Conservation (phyloP, 2,329 filamentous ascomycete genomes). For the Verticillium dahliae region DNA sequence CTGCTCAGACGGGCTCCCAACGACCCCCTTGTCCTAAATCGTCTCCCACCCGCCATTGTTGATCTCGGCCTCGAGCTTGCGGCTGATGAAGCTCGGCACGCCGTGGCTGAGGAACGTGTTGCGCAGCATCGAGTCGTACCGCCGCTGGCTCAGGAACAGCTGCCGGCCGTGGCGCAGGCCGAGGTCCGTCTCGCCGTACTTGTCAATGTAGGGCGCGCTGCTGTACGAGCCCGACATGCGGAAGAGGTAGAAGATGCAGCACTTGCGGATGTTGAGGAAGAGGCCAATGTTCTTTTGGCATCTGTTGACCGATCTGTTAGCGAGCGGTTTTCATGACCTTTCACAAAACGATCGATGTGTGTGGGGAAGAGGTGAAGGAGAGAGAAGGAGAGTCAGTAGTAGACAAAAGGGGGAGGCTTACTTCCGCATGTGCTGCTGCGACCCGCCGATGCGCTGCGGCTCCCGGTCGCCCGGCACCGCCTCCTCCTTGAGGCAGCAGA, state of each 20-base stretch:
- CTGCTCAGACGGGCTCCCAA: too few species aligned
- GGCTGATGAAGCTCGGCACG: slow-evolving; percentile 80
- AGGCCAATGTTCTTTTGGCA: slow-evolving; percentile 88
- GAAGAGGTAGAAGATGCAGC: slow-evolving; percentile 83
- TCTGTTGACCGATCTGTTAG: slow-evolving; percentile 36
- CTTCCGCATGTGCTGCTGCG: slow-evolving; percentile 84
- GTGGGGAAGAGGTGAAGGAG: not conserved
- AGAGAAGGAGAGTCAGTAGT: not conserved
- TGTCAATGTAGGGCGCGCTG: slow-evolving; percentile 87
- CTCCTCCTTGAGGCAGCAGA: slow-evolving; percentile 74
- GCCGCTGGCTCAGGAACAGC: slow-evolving; percentile 85
- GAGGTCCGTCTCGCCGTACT: slow-evolving; percentile 92
- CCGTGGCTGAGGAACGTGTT: slow-evolving; percentile 82
- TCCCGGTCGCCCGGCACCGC: slow-evolving; percentile 32
- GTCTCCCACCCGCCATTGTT: slow-evolving; percentile 98
- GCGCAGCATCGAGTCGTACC: slow-evolving; percentile 83
- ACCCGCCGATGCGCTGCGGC: slow-evolving; percentile 62
- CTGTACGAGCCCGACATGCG: slow-evolving; percentile 76
- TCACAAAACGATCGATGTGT: not conserved
- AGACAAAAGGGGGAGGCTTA: slow-evolving; percentile 37
- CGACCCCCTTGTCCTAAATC: slow-evolving; percentile 26
- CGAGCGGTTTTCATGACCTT: not conserved
- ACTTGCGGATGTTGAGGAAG: slow-evolving; percentile 96
- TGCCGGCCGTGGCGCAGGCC: slow-evolving; percentile 82
- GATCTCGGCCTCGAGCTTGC: slow-evolving; percentile 88